Evolutionary conservation across 495 filamentous ascomycete genomes (phyloP).

Genomic region (Bombardia bombarda): DNA sequence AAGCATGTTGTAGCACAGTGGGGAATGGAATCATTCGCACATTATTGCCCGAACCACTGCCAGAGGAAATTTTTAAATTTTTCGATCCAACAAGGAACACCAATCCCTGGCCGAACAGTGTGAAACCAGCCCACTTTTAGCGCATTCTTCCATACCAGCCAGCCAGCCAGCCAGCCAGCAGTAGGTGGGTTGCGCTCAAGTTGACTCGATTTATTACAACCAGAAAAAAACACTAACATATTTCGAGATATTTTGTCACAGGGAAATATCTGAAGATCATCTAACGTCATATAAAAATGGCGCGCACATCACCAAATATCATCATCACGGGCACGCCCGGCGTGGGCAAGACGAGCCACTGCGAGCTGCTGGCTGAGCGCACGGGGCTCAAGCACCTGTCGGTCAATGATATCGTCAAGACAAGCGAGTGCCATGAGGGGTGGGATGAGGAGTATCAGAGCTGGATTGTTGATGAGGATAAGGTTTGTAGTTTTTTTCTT

Average conservation of each 20-base stretch:
- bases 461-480: slow-evolving; percentile 96
- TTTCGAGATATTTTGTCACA: neutral
- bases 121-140: too few species aligned
- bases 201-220: too few species aligned
- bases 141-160: too few species aligned
- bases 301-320: slow-evolving; percentile 70
- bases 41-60: too few species aligned
- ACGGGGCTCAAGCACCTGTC: slow-evolving; percentile 64
- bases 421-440: slow-evolving; percentile 70
- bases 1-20: too few species aligned
- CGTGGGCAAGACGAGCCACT: slow-evolving; percentile 88
- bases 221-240: neutral
- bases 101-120: too few species aligned
- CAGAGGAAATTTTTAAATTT: too few species aligned
- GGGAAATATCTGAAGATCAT: too few species aligned
- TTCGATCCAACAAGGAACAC: too few species aligned
- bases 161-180: too few species aligned
- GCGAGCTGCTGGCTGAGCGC: slow-evolving; percentile 63
- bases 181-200: too few species aligned
- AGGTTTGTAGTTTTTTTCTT: slow-evolving; percentile 36
- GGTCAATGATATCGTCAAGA: slow-evolving; percentile 88
- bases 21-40: too few species aligned
- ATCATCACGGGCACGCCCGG: slow-evolving; percentile 94
- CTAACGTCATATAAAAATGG: slow-evolving; percentile 33
- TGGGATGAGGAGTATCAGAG: slow-evolving; percentile 77